phyloP scores from a whole-genome alignment of 2,329 filamentous ascomycete species.

The Aspergillus sergii region DNA sequence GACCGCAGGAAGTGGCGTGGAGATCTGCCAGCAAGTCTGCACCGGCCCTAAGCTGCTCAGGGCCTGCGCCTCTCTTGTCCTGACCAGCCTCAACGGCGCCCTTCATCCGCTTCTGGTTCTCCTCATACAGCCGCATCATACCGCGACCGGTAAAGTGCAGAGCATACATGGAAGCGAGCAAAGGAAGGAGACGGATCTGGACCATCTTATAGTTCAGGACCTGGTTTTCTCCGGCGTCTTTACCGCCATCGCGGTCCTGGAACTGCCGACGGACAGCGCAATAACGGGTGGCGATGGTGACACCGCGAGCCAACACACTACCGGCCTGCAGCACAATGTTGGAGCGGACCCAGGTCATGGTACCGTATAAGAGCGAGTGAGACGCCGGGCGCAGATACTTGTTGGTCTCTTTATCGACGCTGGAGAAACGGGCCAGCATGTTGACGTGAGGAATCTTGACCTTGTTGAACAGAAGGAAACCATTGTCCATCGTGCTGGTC shows the following conservation, averaged over 20 bases:
- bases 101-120: slow-evolving; percentile 70
- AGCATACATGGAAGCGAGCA: slow-evolving; percentile 75
- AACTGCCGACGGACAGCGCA: slow-evolving; percentile 75
- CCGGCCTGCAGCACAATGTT: slow-evolving; percentile 75
- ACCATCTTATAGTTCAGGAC: slow-evolving; percentile 83
- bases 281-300: slow-evolving; percentile 77
- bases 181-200: slow-evolving; percentile 70
- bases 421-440: slow-evolving; percentile 73
- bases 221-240: slow-evolving; percentile 66
- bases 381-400: slow-evolving; percentile 69
- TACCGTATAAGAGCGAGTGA: slow-evolving; percentile 72
- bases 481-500: slow-evolving; percentile 73
- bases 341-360: slow-evolving; percentile 73
- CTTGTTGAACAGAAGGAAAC: slow-evolving; percentile 75
- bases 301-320: slow-evolving; percentile 70
- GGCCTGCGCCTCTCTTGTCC: slow-evolving; percentile 61
- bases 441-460: slow-evolving; percentile 73
- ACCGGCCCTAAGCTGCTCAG: slow-evolving; percentile 67
- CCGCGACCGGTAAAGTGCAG: slow-evolving; percentile 75
- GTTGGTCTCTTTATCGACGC: slow-evolving; percentile 67
- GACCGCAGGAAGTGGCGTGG: slow-evolving; percentile 74
- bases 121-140: slow-evolving; percentile 74
- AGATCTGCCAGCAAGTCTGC: slow-evolving; percentile 72
- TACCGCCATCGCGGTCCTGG: slow-evolving; percentile 69
- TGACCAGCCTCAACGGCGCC: slow-evolving; percentile 46